Conservation (phyloP, 1,284 basidiomycete genomes). For the Tilletia indica region DNA sequence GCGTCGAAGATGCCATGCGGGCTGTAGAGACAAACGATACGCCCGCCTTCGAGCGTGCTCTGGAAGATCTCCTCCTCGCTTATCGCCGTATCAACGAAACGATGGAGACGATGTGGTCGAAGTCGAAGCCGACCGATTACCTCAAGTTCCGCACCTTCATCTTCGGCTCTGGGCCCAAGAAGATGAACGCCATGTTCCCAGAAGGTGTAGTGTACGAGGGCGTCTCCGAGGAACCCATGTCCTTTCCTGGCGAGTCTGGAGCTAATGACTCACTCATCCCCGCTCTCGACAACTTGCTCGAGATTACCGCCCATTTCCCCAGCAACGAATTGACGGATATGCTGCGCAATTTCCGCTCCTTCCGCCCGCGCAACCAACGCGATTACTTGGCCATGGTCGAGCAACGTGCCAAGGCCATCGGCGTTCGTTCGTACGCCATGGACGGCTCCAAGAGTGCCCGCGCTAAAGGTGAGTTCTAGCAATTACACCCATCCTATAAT, state of each 20-base stretch:
- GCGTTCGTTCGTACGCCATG: conserved; percentile 36
- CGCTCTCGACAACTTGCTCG: conserved; percentile 47
- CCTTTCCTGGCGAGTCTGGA: conserved; percentile 24
- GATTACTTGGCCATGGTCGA: conserved; percentile 29
- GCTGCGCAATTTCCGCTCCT: conserved; percentile 50
- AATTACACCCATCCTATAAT: conserved; percentile 30
- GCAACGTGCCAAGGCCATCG: conserved; percentile 33
- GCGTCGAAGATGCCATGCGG: conserved; percentile 41
- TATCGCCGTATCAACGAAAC: conserved; percentile 46
- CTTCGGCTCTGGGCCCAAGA: conserved; percentile 43
- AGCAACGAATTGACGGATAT: conserved; percentile 49
- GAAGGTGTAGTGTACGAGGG: conserved; percentile 51
- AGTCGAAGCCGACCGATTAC: conserved; percentile 41
- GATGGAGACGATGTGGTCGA: conserved; percentile 54
- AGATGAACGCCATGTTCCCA: conserved; percentile 52
- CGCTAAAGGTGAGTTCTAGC: conserved; percentile 23
- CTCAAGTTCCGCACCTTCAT: conserved; percentile 52
- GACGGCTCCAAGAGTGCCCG: conserved; percentile 20
- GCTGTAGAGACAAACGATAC: conserved; percentile 34
- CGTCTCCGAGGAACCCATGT: conserved; percentile 23
- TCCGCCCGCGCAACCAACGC: conserved; percentile 39
- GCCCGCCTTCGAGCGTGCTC: conserved; percentile 34
- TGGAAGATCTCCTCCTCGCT: conserved; percentile 31
- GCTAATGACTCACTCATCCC: conserved; percentile 49
- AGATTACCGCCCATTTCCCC: conserved; percentile 49